Conservation (phyloP, 2,329 filamentous ascomycete species). For the Graphilbum sp. region DNA sequence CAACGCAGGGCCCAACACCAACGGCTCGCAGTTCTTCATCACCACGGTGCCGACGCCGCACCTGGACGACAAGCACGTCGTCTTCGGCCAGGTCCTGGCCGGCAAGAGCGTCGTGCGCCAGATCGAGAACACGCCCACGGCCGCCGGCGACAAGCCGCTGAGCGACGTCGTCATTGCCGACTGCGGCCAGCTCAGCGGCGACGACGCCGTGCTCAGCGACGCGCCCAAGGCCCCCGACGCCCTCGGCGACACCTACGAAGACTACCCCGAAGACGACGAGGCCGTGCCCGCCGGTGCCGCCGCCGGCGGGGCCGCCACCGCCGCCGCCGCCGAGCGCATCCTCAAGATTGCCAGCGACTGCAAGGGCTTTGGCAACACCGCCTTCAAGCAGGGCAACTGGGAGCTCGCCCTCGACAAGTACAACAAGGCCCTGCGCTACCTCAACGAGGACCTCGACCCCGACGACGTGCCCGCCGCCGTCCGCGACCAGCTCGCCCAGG, state of each 20-base stretch:
- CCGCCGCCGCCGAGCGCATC: slow-evolving; percentile 50
- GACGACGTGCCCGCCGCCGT: slow-evolving; percentile 57
- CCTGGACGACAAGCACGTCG: slow-evolving; percentile 85
- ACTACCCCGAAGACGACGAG: slow-evolving; percentile 75
- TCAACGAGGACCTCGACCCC: slow-evolving; percentile 66
- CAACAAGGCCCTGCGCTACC: slow-evolving; percentile 78
- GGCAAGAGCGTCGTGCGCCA: slow-evolving; percentile 84
- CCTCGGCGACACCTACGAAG: slow-evolving; percentile 84
- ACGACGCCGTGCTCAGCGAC: slow-evolving; percentile 48
- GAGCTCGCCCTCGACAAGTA: slow-evolving; percentile 72
- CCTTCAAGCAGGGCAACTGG: slow-evolving; percentile 68
- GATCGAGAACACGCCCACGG: slow-evolving; percentile 69
- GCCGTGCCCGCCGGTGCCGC: slow-evolving; percentile 13
- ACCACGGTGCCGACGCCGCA: slow-evolving; percentile 93
- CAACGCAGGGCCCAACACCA: slow-evolving; percentile 87
- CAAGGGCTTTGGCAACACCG: slow-evolving; percentile 84
- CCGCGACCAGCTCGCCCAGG: slow-evolving; percentile 47
- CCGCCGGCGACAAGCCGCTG: slow-evolving; percentile 59
- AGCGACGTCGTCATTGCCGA: slow-evolving; percentile 60
- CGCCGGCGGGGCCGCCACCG: slow-evolving; percentile 34
- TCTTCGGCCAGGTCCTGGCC: slow-evolving; percentile 85
- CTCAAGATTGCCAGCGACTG: slow-evolving; percentile 68
- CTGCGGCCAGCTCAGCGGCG: slow-evolving; percentile 70
- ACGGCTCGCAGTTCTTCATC: slow-evolving; percentile 96
- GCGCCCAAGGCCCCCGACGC: slow-evolving; percentile 53